Evolutionary conservation across 1,284 basidiomycete genomes (phyloP).

Genomic region (Schizopora paradoxa): DNA sequence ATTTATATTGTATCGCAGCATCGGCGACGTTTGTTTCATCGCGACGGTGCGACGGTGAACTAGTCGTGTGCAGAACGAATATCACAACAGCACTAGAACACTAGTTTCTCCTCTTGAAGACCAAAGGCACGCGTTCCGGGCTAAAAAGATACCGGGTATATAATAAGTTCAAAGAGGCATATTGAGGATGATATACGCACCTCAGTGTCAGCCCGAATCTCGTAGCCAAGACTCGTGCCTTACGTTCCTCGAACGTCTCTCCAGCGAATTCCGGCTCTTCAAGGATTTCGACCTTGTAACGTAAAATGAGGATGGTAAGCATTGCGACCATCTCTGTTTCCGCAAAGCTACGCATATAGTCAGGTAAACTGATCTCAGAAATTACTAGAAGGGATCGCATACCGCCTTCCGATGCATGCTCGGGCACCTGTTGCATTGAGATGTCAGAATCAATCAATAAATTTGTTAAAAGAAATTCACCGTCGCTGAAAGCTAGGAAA

Average conservation of each 20-base stretch:
- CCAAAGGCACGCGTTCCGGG: neutral
- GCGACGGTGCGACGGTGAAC: no score
- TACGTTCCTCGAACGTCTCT: slow-evolving; percentile 42
- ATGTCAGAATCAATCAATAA: neutral
- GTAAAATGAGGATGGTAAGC: slow-evolving; percentile 40
- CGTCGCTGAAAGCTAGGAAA: slow-evolving; percentile 47
- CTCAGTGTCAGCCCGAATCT: slow-evolving; percentile 33
- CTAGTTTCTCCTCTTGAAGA: neutral
- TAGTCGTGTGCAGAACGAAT: no score
- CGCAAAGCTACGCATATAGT: slow-evolving; percentile 19
- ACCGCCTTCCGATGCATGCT: slow-evolving; percentile 49
- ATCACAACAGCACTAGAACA: no score
- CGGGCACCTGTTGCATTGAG: slow-evolving; percentile 31
- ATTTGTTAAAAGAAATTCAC: slow-evolving; percentile 25
- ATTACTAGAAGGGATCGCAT: slow-evolving; percentile 18
- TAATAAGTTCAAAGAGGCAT: neutral
- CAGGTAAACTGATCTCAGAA: neutral
- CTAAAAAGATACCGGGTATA: neutral
- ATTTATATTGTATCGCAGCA: no score
- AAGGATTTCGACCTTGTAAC: slow-evolving; percentile 45
- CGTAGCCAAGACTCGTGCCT: slow-evolving; percentile 33
- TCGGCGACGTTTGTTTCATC: no score
- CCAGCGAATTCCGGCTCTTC: slow-evolving; percentile 43
- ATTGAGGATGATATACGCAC: slow-evolving; percentile 24
- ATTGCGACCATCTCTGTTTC: slow-evolving; percentile 33